Percentiles rank a stretch among this genome's conserved stretches.
phyloP scores from a whole-genome alignment of 1,139 yeast genomes.

The Debaryomycetaceae sp. region DNA sequence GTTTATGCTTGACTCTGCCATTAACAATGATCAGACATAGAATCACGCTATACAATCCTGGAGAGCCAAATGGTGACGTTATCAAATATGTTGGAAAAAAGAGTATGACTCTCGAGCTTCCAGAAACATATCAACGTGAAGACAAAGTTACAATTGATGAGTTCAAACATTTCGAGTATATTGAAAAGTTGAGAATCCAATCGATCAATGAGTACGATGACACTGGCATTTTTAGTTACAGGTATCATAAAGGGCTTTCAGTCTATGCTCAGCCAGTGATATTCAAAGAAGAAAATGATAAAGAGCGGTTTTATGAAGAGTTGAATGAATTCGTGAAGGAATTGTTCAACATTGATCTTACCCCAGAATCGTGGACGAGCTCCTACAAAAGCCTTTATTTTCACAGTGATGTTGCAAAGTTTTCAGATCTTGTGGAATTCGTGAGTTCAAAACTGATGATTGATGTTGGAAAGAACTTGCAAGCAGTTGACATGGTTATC shows the following conservation, averaged over 20 bases:
- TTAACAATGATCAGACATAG: slow-evolving; percentile 25
- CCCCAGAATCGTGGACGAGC: slow-evolving; percentile 16
- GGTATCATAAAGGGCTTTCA: slow-evolving; percentile 20
- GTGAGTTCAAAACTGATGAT: not conserved
- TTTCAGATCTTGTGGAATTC: not conserved
- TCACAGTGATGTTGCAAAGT: slow-evolving; percentile 6
- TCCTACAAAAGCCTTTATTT: slow-evolving; percentile 19
- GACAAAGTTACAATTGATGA: slow-evolving; percentile 13
- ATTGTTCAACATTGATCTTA: slow-evolving; percentile 14
- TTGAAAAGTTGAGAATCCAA: slow-evolving; percentile 22
- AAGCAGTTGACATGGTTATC: slow-evolving; percentile 14
- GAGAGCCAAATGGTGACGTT: slow-evolving; percentile 22
- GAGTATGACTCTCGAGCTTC: slow-evolving; percentile 11
- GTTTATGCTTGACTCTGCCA: not conserved
- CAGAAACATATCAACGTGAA: slow-evolving; percentile 16
- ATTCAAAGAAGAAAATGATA: slow-evolving; percentile 8
- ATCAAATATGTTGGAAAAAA: slow-evolving; percentile 15
- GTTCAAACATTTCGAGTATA: not conserved
- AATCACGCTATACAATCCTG: slow-evolving; percentile 30
- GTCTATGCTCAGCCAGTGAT: slow-evolving; percentile 25
- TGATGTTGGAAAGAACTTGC: not conserved
- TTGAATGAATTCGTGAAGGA: slow-evolving; percentile 13
- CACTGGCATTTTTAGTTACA: slow-evolving; percentile 20
- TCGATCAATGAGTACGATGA: slow-evolving; percentile 9
- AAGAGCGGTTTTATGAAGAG: slow-evolving; percentile 19